These are phyloP conservation scores for Sphagnurus paluster DNA, from an alignment of 1,284 basidiomycete species.

Conservation along the genomic window DNA sequence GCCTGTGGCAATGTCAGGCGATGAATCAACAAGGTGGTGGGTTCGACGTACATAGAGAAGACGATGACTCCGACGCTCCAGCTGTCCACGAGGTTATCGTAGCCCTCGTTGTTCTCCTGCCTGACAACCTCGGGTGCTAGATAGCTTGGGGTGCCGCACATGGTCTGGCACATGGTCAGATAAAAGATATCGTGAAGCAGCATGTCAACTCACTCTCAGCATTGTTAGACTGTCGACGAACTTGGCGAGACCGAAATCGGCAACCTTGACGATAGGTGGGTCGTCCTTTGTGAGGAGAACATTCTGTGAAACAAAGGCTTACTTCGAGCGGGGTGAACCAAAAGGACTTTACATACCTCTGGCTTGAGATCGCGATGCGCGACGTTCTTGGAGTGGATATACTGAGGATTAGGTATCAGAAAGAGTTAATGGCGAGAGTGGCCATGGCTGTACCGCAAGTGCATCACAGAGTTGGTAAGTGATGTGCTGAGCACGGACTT, in stretches of 20 bases:
- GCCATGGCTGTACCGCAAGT: conserved; percentile 48
- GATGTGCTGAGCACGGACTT: conserved; percentile 58
- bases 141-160: conserved; percentile 86
- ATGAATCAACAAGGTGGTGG: neutral
- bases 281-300: conserved; percentile 67
- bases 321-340: conserved; percentile 3
- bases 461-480: conserved; percentile 77
- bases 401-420: conserved; percentile 39
- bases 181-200: too few relatives aligned
- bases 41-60: conserved; percentile 75
- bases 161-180: too few relatives aligned
- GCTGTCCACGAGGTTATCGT: conserved; percentile 84
- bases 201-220: conserved; percentile 50
- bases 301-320: conserved; percentile 53
- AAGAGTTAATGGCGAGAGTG: conserved; percentile 11
- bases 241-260: conserved; percentile 94
- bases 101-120: conserved; percentile 68
- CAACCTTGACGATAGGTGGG: conserved; percentile 77
- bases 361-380: conserved; percentile 93
- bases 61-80: conserved; percentile 94
- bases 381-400: conserved; percentile 74
- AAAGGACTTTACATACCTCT: conserved; percentile 48
- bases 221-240: conserved; percentile 75
- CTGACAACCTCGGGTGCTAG: conserved; percentile 88
- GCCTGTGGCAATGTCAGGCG: conserved; percentile 41